These are phyloP conservation scores for Yamadazyma dushanensis DNA, from an alignment of 1,139 yeast genomes.

Conservation along the genomic window DNA sequence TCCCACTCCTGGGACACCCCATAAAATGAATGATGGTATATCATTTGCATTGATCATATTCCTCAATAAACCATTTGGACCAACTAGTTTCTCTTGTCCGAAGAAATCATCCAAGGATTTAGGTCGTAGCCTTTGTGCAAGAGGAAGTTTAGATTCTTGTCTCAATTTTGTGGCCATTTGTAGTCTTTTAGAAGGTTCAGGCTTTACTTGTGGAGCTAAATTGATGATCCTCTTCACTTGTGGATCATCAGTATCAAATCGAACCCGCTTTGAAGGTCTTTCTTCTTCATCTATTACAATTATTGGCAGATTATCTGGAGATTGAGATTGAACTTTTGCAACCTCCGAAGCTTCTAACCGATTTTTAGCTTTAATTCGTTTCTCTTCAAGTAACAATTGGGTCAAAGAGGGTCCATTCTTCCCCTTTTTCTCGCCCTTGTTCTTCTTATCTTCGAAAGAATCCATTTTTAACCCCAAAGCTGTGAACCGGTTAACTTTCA, in stretches of 20 bases:
- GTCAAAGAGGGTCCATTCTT: slow-evolving; percentile 32
- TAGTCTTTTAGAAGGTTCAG: slow-evolving; percentile 15
- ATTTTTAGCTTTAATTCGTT: slow-evolving; percentile 21
- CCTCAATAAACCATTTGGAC: slow-evolving; percentile 68
- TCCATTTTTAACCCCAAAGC: slow-evolving; percentile 33
- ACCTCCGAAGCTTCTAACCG: slow-evolving; percentile 11
- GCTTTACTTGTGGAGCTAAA: slow-evolving; percentile 13
- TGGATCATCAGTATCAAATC: not conserved
- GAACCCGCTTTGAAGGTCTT: slow-evolving; percentile 1
- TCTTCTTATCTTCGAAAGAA: slow-evolving; percentile 20
- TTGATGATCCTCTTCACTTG: not conserved
- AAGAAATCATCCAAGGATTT: slow-evolving; percentile 68
- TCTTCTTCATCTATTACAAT: slow-evolving; percentile 1
- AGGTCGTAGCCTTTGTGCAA: slow-evolving; percentile 88
- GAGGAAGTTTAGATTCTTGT: slow-evolving; percentile 59
- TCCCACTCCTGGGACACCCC: slow-evolving; percentile 98
- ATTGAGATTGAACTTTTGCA: slow-evolving; percentile 8
- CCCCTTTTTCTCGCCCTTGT: slow-evolving; percentile 17
- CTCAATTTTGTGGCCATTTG: slow-evolving; percentile 30
- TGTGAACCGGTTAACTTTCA: slow-evolving; percentile 23
- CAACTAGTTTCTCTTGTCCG: slow-evolving; percentile 85
- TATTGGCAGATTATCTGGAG: not conserved
- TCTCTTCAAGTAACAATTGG: slow-evolving; percentile 33
- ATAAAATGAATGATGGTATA: slow-evolving; percentile 82
- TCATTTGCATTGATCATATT: slow-evolving; percentile 62